These are phyloP conservation scores for Omphalotus olearius DNA, from an alignment of 1,284 basidiomycete species.

Conservation along the genomic window DNA sequence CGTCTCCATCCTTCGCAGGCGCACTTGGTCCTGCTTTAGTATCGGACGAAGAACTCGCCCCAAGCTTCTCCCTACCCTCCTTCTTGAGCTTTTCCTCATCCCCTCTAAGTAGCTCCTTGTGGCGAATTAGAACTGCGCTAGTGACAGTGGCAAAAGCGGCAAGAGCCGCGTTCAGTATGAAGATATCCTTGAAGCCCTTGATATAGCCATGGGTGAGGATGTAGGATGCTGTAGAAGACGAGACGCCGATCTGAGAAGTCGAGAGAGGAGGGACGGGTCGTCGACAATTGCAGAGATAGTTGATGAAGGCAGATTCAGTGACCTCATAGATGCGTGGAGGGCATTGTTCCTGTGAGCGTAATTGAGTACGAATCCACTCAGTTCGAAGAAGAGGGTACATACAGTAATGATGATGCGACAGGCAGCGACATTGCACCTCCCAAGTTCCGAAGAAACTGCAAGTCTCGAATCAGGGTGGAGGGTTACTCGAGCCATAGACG, in stretches of 20 bases:
- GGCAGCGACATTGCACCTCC: conserved; percentile 64
- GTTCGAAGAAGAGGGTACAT: conserved; percentile 13
- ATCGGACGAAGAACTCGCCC: too few species aligned
- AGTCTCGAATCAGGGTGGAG: not conserved
- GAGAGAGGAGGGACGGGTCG: conserved; percentile 42
- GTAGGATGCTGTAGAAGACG: conserved; percentile 26
- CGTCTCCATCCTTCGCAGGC: not conserved
- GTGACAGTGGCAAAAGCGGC: conserved; percentile 43
- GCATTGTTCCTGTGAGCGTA: conserved; percentile 47
- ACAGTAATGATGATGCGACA: conserved; percentile 56
- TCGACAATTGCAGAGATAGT: conserved; percentile 40
- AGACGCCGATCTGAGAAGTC: conserved; percentile 26
- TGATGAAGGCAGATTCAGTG: conserved; percentile 29
- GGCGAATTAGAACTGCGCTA: conserved; percentile 52
- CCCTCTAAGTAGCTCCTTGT: conserved; percentile 50
- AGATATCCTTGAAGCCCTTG: conserved; percentile 52
- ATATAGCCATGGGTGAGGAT: conserved; percentile 52
- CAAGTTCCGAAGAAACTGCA: conserved; percentile 57
- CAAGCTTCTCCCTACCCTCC: conserved; percentile 15
- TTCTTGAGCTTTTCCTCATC: conserved; percentile 46
- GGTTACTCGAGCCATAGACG: not conserved
- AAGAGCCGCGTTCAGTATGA: conserved; percentile 50
- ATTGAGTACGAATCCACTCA: not conserved
- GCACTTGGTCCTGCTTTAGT: too few species aligned
- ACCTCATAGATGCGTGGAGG: conserved; percentile 39